Evolutionary conservation across 1,284 basidiomycete species (phyloP), one percentile per base, ranked within the genome.

Genomic region (Tetrapyrgos nigripes): DNA sequence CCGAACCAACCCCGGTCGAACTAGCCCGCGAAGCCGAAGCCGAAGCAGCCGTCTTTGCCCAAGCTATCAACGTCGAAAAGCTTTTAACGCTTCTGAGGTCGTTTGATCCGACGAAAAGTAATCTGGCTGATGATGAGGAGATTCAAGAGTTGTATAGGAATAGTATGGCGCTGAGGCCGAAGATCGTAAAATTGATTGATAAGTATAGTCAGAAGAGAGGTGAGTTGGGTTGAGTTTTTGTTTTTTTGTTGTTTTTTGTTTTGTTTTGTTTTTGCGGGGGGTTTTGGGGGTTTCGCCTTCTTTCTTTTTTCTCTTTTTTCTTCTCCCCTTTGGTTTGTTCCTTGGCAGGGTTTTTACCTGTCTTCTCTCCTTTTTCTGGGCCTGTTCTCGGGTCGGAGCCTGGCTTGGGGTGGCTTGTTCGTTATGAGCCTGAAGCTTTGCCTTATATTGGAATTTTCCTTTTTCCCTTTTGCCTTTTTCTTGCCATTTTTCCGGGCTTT

Each of bases 201-300:
- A 97, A 97, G 78, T 99, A 99, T 74, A 95, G 93, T 69, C 95
- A 97, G 77, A 96, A 97, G 77, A 83, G 93, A 81, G 86, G 92
- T 89, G 65, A 57, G 69, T 64, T 45, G 8, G 23, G 13, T 27
- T n/a, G n/a, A 24, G 29, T 40, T 60, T 35, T 55, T 54, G 52
- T 4, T 13, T 63, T 26, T 9, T 35, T 44, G 49, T 3, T 13
- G 9, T 10, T 37, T 33, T 33, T 14, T 21, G 3, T 27, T 8
- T 23, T 43, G 33, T 4, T 17, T 23, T 17, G 24, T 51, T 35
- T 23, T 33, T n/a, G n/a, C n/a, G n/a, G n/a, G n/a, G n/a, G 46
- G 8, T 26, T 19, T 4, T 24, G 14, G 14, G 31, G 31, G 31
- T 8, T 33, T 33, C 19, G 19, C 37, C 37, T 6, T 40, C 6